A percentile compares a stretch with the other conserved stretches of the same genome.
phyloP scores from a whole-genome alignment of 2,329 filamentous ascomycete species.

The Trichoderma koningiopsis region DNA sequence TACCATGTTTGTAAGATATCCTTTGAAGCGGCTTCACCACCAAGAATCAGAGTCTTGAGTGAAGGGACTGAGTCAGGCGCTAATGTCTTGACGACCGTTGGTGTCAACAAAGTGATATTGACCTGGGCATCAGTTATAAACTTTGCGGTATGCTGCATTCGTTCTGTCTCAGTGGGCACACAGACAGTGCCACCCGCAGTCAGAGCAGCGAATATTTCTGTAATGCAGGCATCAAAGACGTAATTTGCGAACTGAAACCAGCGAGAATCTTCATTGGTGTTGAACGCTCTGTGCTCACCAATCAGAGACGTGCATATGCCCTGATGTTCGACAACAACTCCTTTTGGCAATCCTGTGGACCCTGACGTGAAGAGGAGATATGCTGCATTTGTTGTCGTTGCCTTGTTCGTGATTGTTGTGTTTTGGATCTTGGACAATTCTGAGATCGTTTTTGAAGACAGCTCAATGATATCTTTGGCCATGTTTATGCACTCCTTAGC shows the following conservation, averaged over 20 bases:
- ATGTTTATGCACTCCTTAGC: neutral
- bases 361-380: slow-evolving; percentile 21
- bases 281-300: slow-evolving; percentile 1
- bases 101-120: slow-evolving; percentile 26
- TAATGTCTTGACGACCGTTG: slow-evolving; percentile 22
- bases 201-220: slow-evolving; percentile 15
- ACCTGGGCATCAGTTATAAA: slow-evolving; percentile 15
- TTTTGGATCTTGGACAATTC: neutral
- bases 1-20: slow-evolving; percentile 27
- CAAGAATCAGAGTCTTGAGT: slow-evolving; percentile 25
- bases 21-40: slow-evolving; percentile 38
- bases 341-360: slow-evolving; percentile 10
- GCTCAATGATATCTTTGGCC: neutral
- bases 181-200: slow-evolving; percentile 1
- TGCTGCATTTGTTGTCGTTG: neutral
- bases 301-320: slow-evolving; percentile 8
- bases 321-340: slow-evolving; percentile 10
- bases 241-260: slow-evolving; percentile 27
- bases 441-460: neutral
- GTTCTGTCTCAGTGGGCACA: slow-evolving; percentile 14
- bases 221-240: slow-evolving; percentile 19
- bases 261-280: neutral
- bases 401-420: neutral
- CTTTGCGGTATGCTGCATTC: neutral
- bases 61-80: slow-evolving; percentile 8